phyloP scores from a whole-genome alignment of 179 eudicot species.

The Patellifolia procumbens region DNA sequence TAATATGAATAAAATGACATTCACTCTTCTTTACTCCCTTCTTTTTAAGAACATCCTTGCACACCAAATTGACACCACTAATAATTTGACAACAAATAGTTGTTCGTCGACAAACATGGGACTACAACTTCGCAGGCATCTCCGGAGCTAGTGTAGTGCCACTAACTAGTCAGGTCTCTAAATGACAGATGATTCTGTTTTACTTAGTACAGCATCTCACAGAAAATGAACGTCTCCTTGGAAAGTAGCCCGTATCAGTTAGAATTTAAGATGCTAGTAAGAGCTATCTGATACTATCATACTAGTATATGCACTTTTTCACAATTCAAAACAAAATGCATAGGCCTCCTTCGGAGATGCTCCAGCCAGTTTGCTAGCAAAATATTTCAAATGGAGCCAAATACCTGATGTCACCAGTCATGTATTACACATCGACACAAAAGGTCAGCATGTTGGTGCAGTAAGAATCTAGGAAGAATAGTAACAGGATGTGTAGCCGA shows the following conservation, averaged over 20 bases:
- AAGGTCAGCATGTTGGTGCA: not conserved
- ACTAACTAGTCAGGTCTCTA: too few species aligned
- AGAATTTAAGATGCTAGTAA: not conserved
- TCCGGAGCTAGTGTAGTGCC: too few species aligned
- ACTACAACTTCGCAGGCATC: too few species aligned
- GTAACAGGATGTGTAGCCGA: not conserved
- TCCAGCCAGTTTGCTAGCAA: not conserved
- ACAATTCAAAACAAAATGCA: not conserved
- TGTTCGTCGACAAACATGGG: too few species aligned
- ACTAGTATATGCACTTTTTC: not conserved
- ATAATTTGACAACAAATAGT: too few species aligned
- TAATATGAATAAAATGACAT: too few species aligned
- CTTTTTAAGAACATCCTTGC: too few species aligned
- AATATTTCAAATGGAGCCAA: not conserved
- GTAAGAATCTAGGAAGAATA: not conserved
- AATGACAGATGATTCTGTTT: not conserved
- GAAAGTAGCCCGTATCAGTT: not conserved
- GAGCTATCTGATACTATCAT: not conserved
- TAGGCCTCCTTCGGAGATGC: not conserved
- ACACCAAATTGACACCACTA: too few species aligned
- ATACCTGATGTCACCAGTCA: not conserved
- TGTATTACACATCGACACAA: not conserved
- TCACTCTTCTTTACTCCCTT: too few species aligned
- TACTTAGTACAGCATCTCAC: not conserved
- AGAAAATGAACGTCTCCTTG: not conserved